Percentiles rank a stretch among this genome's conserved stretches.
Evolutionary conservation across 345 rosid genomes (phyloP).

Genomic region (Pugionium dolabratum): DNA sequence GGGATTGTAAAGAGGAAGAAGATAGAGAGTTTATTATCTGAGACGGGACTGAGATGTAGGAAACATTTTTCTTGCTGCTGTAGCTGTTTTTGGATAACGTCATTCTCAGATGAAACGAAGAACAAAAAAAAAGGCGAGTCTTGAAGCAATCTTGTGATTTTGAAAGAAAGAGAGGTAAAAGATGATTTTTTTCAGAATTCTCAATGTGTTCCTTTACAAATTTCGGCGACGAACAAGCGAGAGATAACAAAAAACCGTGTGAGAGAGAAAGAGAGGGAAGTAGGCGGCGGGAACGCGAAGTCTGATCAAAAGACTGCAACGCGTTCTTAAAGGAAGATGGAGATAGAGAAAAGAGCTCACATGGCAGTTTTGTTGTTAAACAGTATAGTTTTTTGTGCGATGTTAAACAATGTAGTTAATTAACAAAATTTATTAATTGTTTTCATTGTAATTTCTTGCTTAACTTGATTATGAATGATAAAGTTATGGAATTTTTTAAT

Average conservation of each 20-base stretch:
- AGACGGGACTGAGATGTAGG: slow-evolving; percentile 72
- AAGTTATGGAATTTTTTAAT: no score
- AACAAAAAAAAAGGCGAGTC: not conserved
- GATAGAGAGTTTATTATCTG: slow-evolving; percentile 69
- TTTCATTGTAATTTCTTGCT: no score
- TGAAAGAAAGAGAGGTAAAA: slow-evolving; percentile 13
- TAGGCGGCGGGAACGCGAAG: slow-evolving; percentile 50
- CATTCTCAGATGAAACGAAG: slow-evolving; percentile 40
- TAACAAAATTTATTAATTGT: no score
- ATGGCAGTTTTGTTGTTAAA: slow-evolving; percentile 26
- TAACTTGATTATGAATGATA: no score
- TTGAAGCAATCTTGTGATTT: not conserved
- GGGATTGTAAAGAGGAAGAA: slow-evolving; percentile 72
- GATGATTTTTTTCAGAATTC: not conserved
- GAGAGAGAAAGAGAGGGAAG: slow-evolving; percentile 25
- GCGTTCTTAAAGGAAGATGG: slow-evolving; percentile 44
- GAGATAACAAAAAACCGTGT: slow-evolving; percentile 29
- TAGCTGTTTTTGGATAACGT: slow-evolving; percentile 45
- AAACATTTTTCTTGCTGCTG: slow-evolving; percentile 47
- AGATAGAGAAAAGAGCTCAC: slow-evolving; percentile 26
- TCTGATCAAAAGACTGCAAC: slow-evolving; percentile 44
- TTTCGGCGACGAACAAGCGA: slow-evolving; percentile 12
- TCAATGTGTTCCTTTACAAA: no score
- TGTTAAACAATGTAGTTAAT: no score
- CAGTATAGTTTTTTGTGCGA: no score